Conservation (phyloP, 306 rosid species). For the Pyrus bretschneideri region DNA sequence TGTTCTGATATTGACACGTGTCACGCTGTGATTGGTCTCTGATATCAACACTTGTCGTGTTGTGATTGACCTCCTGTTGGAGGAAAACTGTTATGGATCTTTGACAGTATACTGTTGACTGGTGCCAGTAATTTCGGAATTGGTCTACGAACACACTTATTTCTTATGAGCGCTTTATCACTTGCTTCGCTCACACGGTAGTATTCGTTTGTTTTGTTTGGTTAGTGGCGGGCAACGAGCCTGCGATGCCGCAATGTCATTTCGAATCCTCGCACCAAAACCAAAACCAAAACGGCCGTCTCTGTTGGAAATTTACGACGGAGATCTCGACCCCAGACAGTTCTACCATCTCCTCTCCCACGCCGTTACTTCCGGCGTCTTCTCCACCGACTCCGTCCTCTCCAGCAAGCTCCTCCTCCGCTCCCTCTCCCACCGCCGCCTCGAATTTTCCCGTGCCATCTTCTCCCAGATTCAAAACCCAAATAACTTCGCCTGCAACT, state of each 20-base stretch:
- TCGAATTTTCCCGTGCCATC: conserved; percentile 1
- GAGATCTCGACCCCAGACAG: neutral
- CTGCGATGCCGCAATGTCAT: neutral
- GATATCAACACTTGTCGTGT: no score
- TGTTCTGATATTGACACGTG: no score
- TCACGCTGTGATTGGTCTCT: no score
- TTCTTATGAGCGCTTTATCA: no score
- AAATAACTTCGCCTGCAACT: conserved; percentile 21
- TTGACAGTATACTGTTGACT: no score
- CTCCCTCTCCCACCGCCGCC: neutral
- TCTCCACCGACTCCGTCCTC: neutral
- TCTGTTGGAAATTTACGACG: neutral
- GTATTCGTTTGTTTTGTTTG: neutral
- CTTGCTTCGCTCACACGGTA: neutral
- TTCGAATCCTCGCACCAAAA: neutral
- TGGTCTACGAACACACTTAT: no score
- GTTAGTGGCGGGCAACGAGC: neutral
- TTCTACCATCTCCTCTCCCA: neutral
- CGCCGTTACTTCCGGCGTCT: conserved; percentile 11
- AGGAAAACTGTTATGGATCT: no score
- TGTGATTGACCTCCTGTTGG: no score
- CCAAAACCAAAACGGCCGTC: neutral
- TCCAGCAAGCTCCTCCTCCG: conserved; percentile 9
- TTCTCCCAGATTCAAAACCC: conserved; percentile 17
- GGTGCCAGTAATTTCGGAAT: no score